A percentile compares a stretch with the other conserved stretches of the same genome.
Conservation (phyloP, 2,329 filamentous ascomycete species). For the Penicillium sp. region DNA sequence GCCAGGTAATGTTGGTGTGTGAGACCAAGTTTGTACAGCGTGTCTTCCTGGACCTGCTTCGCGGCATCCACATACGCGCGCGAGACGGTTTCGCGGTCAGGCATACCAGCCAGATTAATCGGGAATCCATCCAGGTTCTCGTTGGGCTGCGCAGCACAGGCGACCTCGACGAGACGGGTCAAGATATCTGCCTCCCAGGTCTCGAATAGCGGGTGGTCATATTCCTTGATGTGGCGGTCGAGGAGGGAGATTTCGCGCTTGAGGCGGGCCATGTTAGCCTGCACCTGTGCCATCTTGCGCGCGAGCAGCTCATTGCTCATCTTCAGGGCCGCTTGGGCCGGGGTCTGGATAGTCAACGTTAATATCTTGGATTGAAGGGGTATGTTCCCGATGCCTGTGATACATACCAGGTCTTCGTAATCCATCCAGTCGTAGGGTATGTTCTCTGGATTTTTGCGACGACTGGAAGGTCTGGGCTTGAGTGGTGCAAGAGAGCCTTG, state of each 20-base stretch:
- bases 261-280: conserved; percentile 21
- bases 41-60: conserved; percentile 24
- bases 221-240: conserved; percentile 28
- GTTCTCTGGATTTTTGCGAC: background rate
- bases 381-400: background rate
- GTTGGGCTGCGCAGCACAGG: conserved; percentile 25
- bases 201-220: conserved; percentile 29
- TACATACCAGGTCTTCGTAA: background rate
- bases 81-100: conserved; percentile 23
- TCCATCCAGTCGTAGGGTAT: background rate
- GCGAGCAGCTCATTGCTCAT: conserved; percentile 31
- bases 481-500: background rate
- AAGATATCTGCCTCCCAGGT: conserved; percentile 40
- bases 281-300: conserved; percentile 25
- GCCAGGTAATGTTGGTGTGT: conserved; percentile 26
- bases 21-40: conserved; percentile 30
- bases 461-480: background rate
- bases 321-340: conserved; percentile 24
- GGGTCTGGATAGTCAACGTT: background rate
- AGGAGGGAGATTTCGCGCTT: conserved; percentile 29
- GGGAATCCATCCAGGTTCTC: conserved; percentile 22
- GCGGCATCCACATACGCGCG: conserved; percentile 30
- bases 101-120: conserved; percentile 16
- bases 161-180: conserved; percentile 37
- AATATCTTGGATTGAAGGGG: background rate